Base-by-base conservation (phyloP, 2,329 filamentous ascomycete genomes). In the Alternaria ventricosa region DNA sequence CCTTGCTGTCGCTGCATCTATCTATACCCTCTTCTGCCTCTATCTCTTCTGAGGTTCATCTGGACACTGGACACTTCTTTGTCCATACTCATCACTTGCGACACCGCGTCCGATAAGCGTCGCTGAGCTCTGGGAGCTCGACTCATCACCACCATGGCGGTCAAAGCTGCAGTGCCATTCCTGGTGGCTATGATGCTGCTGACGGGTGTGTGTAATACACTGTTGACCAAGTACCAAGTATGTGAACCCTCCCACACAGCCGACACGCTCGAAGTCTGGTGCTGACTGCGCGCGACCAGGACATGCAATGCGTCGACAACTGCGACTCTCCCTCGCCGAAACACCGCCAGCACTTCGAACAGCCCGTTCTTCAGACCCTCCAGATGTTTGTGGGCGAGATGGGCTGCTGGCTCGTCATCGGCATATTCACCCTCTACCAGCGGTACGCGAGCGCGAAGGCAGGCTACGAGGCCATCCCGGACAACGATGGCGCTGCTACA, bases 321-420 rank as follows among this genome's bases (percentile, higher is more conserved):
- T 99, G 96, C 84, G 89, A 93, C 73, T 86, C 88, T 64, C 84
- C 87, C 22, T 84, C 93, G 73, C 87, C 88, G 10, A 86, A 85
- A 63, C 87, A 90, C 69, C 90, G 88, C 57, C 84, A 87, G 67
- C 87, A 88, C 72, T 98, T 99, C 82, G 93, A 97, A 80, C 95
- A 98, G 79, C 96, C 96, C 18, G 94, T 99, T 56, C 89, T 98
- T 58, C 96, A 99, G 80, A 98, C 96, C 2, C 84, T 93, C 1
- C 96, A 98, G 80, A 99, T 99, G 96, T 99, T 99, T 79, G 87
- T 97, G 66, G 96, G 96, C 60, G 96, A 99, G 80, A 92, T 93
- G 87, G 95, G 94, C 67, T 97, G 94, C 84, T 99, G 95, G 94
- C 86, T 98, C 13, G 93, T 99, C 57, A 87, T 98, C 46, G 89